Base-by-base conservation (phyloP, 352 stramenopile genomes). In the Globisporangium splendens region DNA sequence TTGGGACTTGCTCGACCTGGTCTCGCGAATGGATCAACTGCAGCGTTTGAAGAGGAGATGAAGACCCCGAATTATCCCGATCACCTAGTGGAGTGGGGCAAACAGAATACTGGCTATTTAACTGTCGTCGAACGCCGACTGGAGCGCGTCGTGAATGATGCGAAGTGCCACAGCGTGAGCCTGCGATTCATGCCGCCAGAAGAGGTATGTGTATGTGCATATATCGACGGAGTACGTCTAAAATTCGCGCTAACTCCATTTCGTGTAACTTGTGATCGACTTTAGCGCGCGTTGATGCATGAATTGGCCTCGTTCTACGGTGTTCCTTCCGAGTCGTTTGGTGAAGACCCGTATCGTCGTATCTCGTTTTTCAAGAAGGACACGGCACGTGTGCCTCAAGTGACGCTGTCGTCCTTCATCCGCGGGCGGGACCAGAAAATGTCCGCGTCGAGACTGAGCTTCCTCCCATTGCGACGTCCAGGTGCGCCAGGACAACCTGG, bases 281-380 rank as follows among this genome's bases (percentile, higher is more conserved):
- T n/a, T n/a, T 55, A 89, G 71, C 75, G 84, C 48, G 69, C 69
- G 5, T 56, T 88, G 38, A 91, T 93, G 76, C 84, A 93, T 52
- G 69, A 89, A 46, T 70, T 93, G 17, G 81, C 84, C 15, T 67
- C 61, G 1, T 75, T 83, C 33, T 93, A 93, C 43, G 62, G 65
- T 3, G 76, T 93, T 11, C 66, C 75, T 3, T 93, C 81, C 13
- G 74, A 91, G 70, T 91, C 84, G 15, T 88, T 89, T 65, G 84
- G 79, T 15, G 75, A 89, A 69, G 81, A 93, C 31, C 70, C 76
- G 8, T 69, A 65, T 54, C 83, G 83, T 22, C 75, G 80, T 65
- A 75, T 91, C 39, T 90, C 80, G 15, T 89, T 89, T 46, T 93
- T 87, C 59, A 93, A 93, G 66, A 68, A 69, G 14, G 76, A 86